phyloP scores from a whole-genome alignment of 306 rosid species.

The Crataegus laevigata region DNA sequence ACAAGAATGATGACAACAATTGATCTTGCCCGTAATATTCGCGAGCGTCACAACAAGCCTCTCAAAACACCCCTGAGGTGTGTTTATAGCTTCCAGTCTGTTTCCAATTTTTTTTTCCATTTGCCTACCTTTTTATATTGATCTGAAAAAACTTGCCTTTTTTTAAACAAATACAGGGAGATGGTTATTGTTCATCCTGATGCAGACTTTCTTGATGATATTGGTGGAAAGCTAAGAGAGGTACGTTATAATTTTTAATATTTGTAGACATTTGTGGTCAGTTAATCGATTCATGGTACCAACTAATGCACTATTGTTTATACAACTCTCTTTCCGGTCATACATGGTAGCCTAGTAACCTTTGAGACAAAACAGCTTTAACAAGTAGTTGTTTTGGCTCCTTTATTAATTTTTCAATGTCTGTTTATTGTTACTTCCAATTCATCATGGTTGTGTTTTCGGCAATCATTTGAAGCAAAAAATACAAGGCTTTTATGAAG shows the following conservation, averaged over 20 bases:
- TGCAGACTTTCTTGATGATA: conserved; percentile 74
- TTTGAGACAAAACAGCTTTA: background rate
- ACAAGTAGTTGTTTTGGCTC: no score
- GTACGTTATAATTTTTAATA: conserved; percentile 4
- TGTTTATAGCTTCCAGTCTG: background rate
- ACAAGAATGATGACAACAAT: conserved; percentile 86
- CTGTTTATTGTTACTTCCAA: no score
- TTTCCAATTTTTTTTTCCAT: background rate
- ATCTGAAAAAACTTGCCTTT: background rate
- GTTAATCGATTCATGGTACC: background rate
- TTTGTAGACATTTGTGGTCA: background rate
- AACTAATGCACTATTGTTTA: background rate
- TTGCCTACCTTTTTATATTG: background rate
- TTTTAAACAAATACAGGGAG: conserved; percentile 35
- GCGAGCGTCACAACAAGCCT: conserved; percentile 92
- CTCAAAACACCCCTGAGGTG: conserved; percentile 92
- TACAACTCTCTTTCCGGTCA: background rate
- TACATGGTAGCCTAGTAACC: background rate
- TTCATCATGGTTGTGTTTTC: no score
- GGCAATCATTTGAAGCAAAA: no score
- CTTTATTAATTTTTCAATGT: no score
- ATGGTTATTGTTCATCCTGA: conserved; percentile 97
- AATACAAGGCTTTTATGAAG: no score
- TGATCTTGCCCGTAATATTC: conserved; percentile 93
- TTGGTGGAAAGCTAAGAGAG: conserved; percentile 81